A percentile compares a stretch with the other conserved stretches of the same genome.
phyloP scores from a whole-genome alignment of 176 grass and related monocot genomes.

The Canna indica region DNA sequence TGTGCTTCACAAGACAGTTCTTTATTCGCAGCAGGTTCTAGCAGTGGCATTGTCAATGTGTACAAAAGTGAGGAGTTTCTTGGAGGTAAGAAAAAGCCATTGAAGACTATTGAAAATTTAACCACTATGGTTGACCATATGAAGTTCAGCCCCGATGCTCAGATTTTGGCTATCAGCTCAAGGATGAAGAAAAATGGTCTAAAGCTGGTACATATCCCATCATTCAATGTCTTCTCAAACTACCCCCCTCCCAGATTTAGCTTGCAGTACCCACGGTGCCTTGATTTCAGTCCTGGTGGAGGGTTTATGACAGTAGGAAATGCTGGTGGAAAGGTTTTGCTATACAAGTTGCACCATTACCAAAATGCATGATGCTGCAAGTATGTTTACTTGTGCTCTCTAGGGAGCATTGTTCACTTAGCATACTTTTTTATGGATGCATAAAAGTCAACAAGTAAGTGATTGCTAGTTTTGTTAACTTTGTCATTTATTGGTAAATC shows the following conservation, averaged over 20 bases:
- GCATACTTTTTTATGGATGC: too few species aligned
- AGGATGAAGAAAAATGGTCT: conserved; percentile 55
- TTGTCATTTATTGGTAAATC: too few species aligned
- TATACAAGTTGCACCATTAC: conserved; percentile 84
- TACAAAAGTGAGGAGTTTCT: conserved; percentile 77
- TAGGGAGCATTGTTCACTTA: too few species aligned
- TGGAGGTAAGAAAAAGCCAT: conserved; percentile 47
- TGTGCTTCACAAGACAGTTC: conserved; percentile 50
- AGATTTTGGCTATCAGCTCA: conserved; percentile 63
- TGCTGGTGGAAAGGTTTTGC: conserved; percentile 47
- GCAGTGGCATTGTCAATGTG: conserved; percentile 63
- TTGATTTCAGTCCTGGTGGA: conserved; percentile 70
- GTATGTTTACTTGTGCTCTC: too few species aligned
- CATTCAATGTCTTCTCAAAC: conserved; percentile 67
- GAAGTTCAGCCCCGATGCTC: conserved; percentile 61
- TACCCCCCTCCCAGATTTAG: conserved; percentile 48
- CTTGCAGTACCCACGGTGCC: conserved; percentile 41
- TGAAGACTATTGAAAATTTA: conserved; percentile 61
- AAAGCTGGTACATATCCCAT: conserved; percentile 63
- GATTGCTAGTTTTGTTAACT: too few species aligned
- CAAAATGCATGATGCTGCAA: conserved; percentile 35
- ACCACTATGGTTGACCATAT: conserved; percentile 47
- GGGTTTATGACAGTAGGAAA: conserved; percentile 69
- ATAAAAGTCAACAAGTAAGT: too few species aligned
- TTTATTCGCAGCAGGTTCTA: conserved; percentile 56